Base-by-base conservation (phyloP, 495 filamentous ascomycete genomes). In the Aspergillus ellipticus region DNA sequence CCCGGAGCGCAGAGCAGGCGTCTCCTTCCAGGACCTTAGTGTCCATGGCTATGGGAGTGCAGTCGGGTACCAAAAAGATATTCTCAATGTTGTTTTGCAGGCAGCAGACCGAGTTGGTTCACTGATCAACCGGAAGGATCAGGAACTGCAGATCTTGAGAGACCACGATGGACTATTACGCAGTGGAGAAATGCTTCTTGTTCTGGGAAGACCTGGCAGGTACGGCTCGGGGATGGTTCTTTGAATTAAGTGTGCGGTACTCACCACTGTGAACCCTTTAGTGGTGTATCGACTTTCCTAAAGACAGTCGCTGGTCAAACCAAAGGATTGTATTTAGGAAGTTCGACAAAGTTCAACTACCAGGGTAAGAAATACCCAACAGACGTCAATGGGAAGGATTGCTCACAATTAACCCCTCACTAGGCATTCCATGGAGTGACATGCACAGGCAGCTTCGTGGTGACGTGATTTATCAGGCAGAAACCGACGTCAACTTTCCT, bases 251-350 rank as follows among this genome's bases (percentile, higher is more conserved):
- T n/a, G 11, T 2, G 5, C n/a, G 4, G 11, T 39, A 39, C 13
- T 39, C 1, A 39, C 35, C n/a, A n/a, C 4, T n/a, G 13, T 4
- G 1, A 15, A 1, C 3, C 0, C 35, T 39, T 26, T 47, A 47
- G 43, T 47, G 43, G 43, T 10, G 43, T 47, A 1, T 80, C 82
- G 4, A 89, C 87, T 0, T 79, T 90, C 33, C 66, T 89, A 17
- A 87, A 87, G 65, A 81, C 83, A 4, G 74, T 89, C n/a, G 75
- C 80, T 9, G 85, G 85, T 17, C 80, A 88, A 57, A 74, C 75
- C 8, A 73, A 89, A 62, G 89, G 88, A 0, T 79, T 86, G 3
- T 83, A 88, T 58, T 74, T 77, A 10, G 70, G 68, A 21, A 49
- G 60, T 20, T 65, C 72, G 15, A 78, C 80, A n/a, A 82, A 83